These are phyloP conservation scores for Aspergillus ibericus DNA, from an alignment of 2,329 filamentous ascomycete genomes.

Conservation along the genomic window DNA sequence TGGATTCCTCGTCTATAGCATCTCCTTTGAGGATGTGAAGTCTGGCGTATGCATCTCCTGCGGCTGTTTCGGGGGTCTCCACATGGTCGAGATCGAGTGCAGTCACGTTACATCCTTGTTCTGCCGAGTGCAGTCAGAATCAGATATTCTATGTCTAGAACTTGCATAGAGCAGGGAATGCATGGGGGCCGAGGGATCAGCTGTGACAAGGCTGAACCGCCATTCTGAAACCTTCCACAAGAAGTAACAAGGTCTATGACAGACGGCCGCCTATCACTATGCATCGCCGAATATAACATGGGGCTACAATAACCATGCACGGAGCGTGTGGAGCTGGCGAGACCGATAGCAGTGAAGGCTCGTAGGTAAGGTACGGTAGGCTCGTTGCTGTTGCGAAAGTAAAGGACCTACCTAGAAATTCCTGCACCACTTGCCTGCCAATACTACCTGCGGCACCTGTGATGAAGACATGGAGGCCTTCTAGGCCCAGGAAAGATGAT, in stretches of 20 bases:
- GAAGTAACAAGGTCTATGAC: neutral
- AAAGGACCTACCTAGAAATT: slow-evolving; percentile 51
- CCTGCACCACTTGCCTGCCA: slow-evolving; percentile 51
- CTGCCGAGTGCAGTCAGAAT: slow-evolving; percentile 29
- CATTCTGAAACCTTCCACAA: neutral
- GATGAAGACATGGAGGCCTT: slow-evolving; percentile 54
- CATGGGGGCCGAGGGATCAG: neutral
- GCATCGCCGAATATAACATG: neutral
- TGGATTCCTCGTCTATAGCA: slow-evolving; percentile 50
- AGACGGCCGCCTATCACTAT: neutral
- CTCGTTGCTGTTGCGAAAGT: neutral
- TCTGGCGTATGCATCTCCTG: slow-evolving; percentile 30
- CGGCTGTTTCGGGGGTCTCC: slow-evolving; percentile 25
- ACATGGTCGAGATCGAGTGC: slow-evolving; percentile 51
- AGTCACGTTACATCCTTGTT: slow-evolving; percentile 56
- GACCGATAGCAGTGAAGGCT: neutral
- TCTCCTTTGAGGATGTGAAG: slow-evolving; percentile 50
- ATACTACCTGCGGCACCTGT: slow-evolving; percentile 56
- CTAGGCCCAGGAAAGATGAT: slow-evolving; percentile 45
- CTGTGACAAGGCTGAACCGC: no score
- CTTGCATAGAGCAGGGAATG: no score
- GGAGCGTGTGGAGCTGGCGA: neutral
- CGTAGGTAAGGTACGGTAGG: no score
- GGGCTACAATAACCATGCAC: neutral
- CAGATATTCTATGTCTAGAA: neutral